Percentiles rank a stretch among this genome's conserved stretches.
Conservation (phyloP, 345 rosid genomes). For the Salix brachista region DNA sequence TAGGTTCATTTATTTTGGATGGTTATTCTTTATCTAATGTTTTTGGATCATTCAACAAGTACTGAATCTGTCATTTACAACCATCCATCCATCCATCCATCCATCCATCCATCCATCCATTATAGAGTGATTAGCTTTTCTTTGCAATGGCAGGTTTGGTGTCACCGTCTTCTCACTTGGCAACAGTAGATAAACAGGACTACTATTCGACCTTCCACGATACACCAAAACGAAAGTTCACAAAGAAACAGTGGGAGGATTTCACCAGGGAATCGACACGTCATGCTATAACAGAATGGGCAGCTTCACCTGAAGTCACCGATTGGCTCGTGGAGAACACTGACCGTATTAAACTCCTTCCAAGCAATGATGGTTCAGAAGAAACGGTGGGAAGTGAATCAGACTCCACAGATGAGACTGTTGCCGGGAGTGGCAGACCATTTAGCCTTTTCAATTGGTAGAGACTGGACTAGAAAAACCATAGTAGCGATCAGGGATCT, state of each 20-base stretch:
- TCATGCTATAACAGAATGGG: constrained; percentile 25
- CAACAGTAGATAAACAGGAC: constrained; percentile 24
- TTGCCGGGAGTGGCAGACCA: constrained; percentile 19
- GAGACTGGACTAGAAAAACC: not conserved
- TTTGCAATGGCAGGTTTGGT: constrained; percentile 29
- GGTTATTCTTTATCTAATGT: not conserved
- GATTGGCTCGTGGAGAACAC: constrained; percentile 73
- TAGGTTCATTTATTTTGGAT: not conserved
- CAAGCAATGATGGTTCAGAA: constrained; percentile 44
- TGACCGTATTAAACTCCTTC: constrained; percentile 57
- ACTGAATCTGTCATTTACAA: not conserved
- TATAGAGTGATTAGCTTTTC: not conserved
- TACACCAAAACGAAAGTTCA: constrained; percentile 43
- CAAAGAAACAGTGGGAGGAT: constrained; percentile 74
- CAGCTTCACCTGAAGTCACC: constrained; percentile 68
- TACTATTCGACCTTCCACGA: constrained; percentile 73
- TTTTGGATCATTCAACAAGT: not conserved
- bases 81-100: not conserved
- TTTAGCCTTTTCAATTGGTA: constrained; percentile 41
- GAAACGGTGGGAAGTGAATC: constrained; percentile 56
- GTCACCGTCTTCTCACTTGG: constrained; percentile 22
- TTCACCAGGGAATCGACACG: constrained; percentile 53
- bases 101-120: not conserved
- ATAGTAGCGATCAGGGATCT: not conserved
- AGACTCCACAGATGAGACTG: constrained; percentile 50